Percentiles rank a stretch among this genome's conserved stretches.
These are phyloP conservation scores for Phoma sp. DNA, from an alignment of 2,329 filamentous ascomycete genomes.

Conservation along the genomic window DNA sequence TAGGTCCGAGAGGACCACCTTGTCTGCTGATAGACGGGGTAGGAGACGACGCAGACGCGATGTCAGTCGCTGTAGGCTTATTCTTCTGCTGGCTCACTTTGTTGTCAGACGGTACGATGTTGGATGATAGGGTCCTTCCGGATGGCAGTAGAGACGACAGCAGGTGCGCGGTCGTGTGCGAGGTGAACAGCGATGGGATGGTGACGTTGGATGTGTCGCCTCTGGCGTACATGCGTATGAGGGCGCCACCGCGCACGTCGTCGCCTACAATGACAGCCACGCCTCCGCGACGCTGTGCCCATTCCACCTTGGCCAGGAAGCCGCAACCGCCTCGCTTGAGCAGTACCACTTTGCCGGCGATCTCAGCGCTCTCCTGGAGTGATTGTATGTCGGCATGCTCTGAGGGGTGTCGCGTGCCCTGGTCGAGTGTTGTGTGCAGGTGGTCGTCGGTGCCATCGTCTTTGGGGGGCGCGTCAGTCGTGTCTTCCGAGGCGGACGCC, in stretches of 20 bases:
- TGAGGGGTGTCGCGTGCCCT: conserved; percentile 15
- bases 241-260: conserved; percentile 82
- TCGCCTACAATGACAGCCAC: conserved; percentile 93
- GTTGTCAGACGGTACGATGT: conserved; percentile 54
- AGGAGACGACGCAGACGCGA: neutral
- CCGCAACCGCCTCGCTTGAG: conserved; percentile 93
- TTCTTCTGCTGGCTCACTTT: conserved; percentile 63
- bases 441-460: conserved; percentile 87
- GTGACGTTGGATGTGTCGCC: conserved; percentile 94
- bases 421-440: conserved; percentile 63
- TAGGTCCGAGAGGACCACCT: conserved; percentile 2
- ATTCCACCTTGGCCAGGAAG: conserved; percentile 96
- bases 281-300: conserved; percentile 90
- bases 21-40: conserved; percentile 16
- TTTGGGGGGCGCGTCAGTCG: conserved; percentile 1
- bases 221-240: conserved; percentile 98
- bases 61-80: conserved; percentile 52
- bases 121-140: conserved; percentile 52
- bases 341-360: conserved; percentile 89
- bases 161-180: conserved; percentile 90
- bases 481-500: conserved; percentile 5
- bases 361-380: conserved; percentile 89
- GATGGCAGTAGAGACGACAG: conserved; percentile 82
- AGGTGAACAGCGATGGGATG: conserved; percentile 94
- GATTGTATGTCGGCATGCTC: conserved; percentile 88